phyloP scores from a whole-genome alignment of 2,329 filamentous ascomycete genomes.

The Colletotrichum lupini region DNA sequence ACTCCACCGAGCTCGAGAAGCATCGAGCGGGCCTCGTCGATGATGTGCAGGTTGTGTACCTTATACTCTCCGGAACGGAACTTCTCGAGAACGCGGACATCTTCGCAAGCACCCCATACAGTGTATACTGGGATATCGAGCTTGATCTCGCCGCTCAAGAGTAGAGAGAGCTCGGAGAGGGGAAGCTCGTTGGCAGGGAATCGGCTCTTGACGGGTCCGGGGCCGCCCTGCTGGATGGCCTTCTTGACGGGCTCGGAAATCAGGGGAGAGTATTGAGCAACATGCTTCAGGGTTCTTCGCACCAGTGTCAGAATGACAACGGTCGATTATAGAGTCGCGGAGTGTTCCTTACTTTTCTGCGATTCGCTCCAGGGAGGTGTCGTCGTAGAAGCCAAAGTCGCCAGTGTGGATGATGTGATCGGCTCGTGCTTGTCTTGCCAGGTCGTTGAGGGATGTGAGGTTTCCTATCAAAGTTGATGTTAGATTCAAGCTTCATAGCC shows the following conservation, averaged over 20 bases:
- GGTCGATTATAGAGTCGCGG: slow-evolving; percentile 34
- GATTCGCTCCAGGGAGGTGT: slow-evolving; percentile 94
- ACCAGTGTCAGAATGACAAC: slow-evolving; percentile 36
- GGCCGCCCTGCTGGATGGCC: slow-evolving; percentile 71
- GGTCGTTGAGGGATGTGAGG: slow-evolving; percentile 92
- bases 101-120: slow-evolving; percentile 98
- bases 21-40: slow-evolving; percentile 97
- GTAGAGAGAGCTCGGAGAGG: slow-evolving; percentile 90
- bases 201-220: slow-evolving; percentile 85
- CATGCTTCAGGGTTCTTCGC: slow-evolving; percentile 91
- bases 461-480: slow-evolving; percentile 73
- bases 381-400: slow-evolving; percentile 99
- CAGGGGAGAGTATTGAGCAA: slow-evolving; percentile 97
- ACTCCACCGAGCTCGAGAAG: slow-evolving; percentile 94
- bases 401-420: slow-evolving; percentile 99
- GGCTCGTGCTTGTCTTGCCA: slow-evolving; percentile 92
- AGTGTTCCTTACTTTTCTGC: slow-evolving; percentile 85
- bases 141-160: slow-evolving; percentile 88
- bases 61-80: slow-evolving; percentile 98
- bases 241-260: slow-evolving; percentile 83
- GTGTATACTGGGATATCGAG: slow-evolving; percentile 98
- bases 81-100: slow-evolving; percentile 96
- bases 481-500: slow-evolving; percentile 1
- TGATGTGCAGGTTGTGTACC: slow-evolving; percentile 96
- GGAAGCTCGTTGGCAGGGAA: slow-evolving; percentile 85